Conservation (phyloP, 1,284 basidiomycete species). For the Schizopora paradoxa region DNA sequence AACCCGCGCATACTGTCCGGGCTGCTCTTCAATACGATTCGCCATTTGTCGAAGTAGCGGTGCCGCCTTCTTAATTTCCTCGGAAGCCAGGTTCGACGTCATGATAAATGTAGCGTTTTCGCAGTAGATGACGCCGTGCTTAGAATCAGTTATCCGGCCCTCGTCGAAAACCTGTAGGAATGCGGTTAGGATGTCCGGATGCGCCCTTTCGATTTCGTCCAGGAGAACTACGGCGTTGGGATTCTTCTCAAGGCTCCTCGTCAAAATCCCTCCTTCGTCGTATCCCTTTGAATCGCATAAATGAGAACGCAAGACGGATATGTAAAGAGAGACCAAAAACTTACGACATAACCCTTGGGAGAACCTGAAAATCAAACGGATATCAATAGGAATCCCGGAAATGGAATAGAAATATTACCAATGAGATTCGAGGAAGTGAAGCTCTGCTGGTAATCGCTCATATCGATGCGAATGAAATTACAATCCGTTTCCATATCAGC, state of each 20-base stretch:
- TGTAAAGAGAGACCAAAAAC: neutral
- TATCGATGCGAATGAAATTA: constrained; percentile 3
- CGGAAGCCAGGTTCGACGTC: constrained; percentile 4
- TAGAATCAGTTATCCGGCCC: constrained; percentile 1
- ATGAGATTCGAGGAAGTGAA: neutral
- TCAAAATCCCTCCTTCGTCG: neutral
- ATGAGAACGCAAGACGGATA: neutral
- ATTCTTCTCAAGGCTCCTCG: neutral
- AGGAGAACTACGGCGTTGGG: constrained; percentile 2
- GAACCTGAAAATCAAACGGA: neutral
- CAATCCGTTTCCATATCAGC: neutral
- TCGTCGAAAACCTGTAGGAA: constrained; percentile 6
- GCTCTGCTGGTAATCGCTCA: constrained; percentile 2
- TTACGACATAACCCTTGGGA: constrained; percentile 6
- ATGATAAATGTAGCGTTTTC: neutral
- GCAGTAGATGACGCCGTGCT: neutral
- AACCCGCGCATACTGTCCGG: neutral
- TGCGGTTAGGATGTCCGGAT: constrained; percentile 3
- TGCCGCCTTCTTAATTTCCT: neutral
- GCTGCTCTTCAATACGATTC: neutral
- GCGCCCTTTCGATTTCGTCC: constrained; percentile 5
- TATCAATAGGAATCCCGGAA: neutral
- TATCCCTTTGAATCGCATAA: neutral
- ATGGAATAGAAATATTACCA: neutral
- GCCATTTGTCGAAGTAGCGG: neutral